Percentiles rank a stretch among this genome's conserved stretches.
Evolutionary conservation across 2,329 filamentous ascomycete species (phyloP).

Genomic region (Dactylellina parvicollis): DNA sequence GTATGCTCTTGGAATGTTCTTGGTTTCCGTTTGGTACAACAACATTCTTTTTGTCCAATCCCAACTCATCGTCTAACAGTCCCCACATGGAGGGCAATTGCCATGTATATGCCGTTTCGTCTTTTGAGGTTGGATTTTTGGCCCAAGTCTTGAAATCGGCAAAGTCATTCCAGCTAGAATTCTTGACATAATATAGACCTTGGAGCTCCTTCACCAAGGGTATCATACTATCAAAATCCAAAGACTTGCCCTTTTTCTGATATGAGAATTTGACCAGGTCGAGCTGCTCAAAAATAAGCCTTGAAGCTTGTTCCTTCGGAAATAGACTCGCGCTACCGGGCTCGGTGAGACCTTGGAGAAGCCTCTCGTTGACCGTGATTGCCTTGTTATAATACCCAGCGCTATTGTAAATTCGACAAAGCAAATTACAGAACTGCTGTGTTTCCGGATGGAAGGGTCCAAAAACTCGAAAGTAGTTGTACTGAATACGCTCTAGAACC

Average conservation of each 20-base stretch:
- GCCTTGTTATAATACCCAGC: slow-evolving; percentile 40
- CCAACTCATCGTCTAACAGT: slow-evolving; percentile 18
- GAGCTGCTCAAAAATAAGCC: slow-evolving; percentile 29
- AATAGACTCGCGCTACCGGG: slow-evolving; percentile 2
- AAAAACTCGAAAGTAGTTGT: slow-evolving; percentile 42
- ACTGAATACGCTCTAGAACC: slow-evolving; percentile 32
- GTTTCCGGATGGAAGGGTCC: slow-evolving; percentile 31
- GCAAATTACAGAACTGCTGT: slow-evolving; percentile 23
- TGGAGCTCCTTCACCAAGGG: slow-evolving; percentile 22
- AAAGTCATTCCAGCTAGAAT: slow-evolving; percentile 34
- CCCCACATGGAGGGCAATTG: slow-evolving; percentile 21
- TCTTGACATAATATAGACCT: slow-evolving; percentile 29
- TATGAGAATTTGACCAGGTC: slow-evolving; percentile 29
- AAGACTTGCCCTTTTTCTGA: slow-evolving; percentile 1
- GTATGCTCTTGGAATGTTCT: neutral
- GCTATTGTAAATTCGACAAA: slow-evolving; percentile 34
- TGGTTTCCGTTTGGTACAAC: neutral
- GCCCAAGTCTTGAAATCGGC: slow-evolving; percentile 30
- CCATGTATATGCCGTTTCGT: slow-evolving; percentile 27
- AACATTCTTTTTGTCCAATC: neutral
- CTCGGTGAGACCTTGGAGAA: slow-evolving; percentile 22
- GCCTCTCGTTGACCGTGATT: slow-evolving; percentile 28
- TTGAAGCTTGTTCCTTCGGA: slow-evolving; percentile 28
- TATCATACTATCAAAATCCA: slow-evolving; percentile 12
- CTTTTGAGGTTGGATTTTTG: neutral